phyloP scores from a whole-genome alignment of 202 grass and related monocot genomes.

The Zoysia matrella region DNA sequence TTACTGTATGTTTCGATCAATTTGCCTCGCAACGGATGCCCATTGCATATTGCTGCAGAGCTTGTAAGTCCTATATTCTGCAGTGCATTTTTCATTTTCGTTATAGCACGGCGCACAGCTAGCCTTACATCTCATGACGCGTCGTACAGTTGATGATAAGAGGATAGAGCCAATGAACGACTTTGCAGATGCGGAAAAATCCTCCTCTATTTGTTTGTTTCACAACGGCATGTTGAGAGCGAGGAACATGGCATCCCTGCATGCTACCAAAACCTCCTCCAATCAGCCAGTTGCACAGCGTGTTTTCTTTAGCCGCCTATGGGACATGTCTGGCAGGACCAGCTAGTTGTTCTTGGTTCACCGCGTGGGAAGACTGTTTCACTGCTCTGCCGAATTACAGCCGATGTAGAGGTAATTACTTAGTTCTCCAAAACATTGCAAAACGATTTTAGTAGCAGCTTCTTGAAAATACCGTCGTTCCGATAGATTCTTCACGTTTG shows the following conservation, averaged over 20 bases:
- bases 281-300: slow-evolving; percentile 11
- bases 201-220: not conserved
- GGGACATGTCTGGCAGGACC: not conserved
- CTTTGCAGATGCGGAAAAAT: not conserved
- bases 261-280: slow-evolving; percentile 7
- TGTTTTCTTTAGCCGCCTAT: not conserved
- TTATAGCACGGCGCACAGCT: too few relatives aligned
- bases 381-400: not conserved
- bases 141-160: not conserved
- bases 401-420: not conserved
- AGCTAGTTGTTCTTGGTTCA: not conserved
- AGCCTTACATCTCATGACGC: too few relatives aligned
- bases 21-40: not conserved
- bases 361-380: too few relatives aligned
- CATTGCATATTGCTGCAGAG: not conserved
- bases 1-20: not conserved
- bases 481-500: not conserved
- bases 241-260: slow-evolving; percentile 19
- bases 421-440: not conserved
- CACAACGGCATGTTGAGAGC: slow-evolving; percentile 26
- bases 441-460: not conserved
- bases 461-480: not conserved
- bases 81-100: not conserved
- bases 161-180: not conserved
- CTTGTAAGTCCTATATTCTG: not conserved